Evolutionary conservation across 345 rosid species (phyloP).

Genomic region (Murraya koenigii): DNA sequence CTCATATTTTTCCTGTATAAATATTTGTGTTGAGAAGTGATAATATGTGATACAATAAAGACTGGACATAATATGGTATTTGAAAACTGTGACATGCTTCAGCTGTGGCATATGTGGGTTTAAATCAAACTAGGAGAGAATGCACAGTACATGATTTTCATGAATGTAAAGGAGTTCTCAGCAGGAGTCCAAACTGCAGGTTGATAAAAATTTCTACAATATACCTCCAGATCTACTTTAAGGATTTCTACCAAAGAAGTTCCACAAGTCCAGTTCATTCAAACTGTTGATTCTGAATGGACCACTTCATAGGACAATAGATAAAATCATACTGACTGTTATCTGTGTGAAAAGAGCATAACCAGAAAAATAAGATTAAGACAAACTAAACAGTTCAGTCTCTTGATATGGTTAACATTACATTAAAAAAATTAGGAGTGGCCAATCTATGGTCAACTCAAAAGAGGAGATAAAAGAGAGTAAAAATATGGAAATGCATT

Average conservation of each 20-base stretch:
- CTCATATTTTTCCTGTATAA: slow-evolving; percentile 82
- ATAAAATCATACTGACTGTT: neutral
- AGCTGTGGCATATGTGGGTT: neutral
- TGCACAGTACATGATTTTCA: neutral
- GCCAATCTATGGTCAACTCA: neutral
- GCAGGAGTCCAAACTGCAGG: neutral
- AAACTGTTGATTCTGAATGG: neutral
- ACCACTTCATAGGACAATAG: neutral
- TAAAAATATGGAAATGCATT: neutral
- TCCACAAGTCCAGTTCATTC: neutral
- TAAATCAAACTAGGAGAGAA: neutral
- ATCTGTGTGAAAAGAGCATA: neutral
- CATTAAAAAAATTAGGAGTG: neutral
- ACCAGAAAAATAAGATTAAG: neutral
- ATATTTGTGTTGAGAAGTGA: slow-evolving; percentile 12
- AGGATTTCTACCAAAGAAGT: neutral
- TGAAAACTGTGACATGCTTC: neutral
- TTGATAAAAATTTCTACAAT: neutral
- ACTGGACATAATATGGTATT: neutral
- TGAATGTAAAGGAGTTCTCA: neutral
- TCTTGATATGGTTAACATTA: neutral
- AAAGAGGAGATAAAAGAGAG: neutral
- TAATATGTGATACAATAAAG: slow-evolving; percentile 7
- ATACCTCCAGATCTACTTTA: neutral
- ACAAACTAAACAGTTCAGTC: too few relatives aligned